Conservation (phyloP, 306 rosid species). For the Casuarina glauca region DNA sequence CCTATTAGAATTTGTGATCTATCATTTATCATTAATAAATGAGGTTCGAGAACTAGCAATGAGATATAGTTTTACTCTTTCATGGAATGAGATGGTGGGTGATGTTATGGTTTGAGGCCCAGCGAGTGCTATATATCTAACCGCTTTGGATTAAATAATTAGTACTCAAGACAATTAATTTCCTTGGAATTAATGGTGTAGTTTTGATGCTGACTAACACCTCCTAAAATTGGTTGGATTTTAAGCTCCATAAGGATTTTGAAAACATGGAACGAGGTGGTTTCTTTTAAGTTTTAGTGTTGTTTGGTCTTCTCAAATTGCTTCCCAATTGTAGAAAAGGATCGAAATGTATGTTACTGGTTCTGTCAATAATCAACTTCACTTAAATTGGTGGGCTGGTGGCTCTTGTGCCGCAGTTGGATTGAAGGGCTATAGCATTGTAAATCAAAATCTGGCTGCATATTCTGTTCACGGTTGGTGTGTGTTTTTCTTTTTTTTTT, state of each 20-base stretch:
- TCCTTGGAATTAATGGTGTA: background rate
- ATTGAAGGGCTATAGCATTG: background rate
- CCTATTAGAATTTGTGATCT: too few relatives aligned
- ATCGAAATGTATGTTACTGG: background rate
- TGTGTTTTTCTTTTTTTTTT: background rate
- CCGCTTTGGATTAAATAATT: too few relatives aligned
- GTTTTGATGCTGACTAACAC: background rate
- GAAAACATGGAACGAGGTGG: background rate
- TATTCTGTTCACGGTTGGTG: background rate
- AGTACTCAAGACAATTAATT: too few relatives aligned
- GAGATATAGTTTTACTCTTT: too few relatives aligned
- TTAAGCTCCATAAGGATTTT: background rate
- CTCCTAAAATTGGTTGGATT: background rate
- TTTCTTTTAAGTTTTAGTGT: background rate
- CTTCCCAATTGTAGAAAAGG: background rate
- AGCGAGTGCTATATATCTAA: too few relatives aligned
- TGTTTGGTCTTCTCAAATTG: background rate
- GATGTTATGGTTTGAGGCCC: too few relatives aligned
- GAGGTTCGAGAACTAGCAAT: too few relatives aligned
- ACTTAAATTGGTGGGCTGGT: conserved; percentile 2
- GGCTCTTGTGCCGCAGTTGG: background rate
- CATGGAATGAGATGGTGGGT: too few relatives aligned
- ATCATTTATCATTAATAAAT: too few relatives aligned
- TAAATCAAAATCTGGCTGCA: background rate
- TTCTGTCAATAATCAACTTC: background rate